Evolutionary conservation across 768 basidiomycete species (phyloP).

Genomic region (Tricholoma saponaceum): DNA sequence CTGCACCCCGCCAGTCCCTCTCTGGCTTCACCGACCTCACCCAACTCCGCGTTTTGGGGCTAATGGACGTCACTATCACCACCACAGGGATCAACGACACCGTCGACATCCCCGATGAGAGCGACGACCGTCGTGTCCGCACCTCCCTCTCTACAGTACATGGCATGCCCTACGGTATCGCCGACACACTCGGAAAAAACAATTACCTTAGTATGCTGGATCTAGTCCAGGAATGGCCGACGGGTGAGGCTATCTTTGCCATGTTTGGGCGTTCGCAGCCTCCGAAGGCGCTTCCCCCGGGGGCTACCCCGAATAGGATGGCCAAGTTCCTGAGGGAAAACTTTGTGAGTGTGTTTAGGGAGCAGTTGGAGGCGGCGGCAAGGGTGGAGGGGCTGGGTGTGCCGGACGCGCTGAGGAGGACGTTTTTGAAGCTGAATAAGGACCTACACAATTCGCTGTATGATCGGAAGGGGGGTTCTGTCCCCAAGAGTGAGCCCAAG

Average conservation of each 20-base stretch:
- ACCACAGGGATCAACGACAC: slow-evolving; percentile 48
- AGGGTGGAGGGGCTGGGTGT: slow-evolving; percentile 49
- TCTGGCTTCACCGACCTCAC: slow-evolving; percentile 87
- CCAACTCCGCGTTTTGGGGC: slow-evolving; percentile 84
- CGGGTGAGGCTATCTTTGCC: slow-evolving; percentile 87
- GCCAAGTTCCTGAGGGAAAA: slow-evolving; percentile 84
- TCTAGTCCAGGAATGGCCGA: slow-evolving; percentile 81
- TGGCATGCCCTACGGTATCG: slow-evolving; percentile 94
- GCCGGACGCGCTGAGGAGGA: slow-evolving; percentile 75
- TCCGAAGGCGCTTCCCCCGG: slow-evolving; percentile 34
- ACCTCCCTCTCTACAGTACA: slow-evolving; percentile 87
- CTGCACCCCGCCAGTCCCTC: slow-evolving; percentile 36
- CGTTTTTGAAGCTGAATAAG: slow-evolving; percentile 87
- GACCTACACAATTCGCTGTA: slow-evolving; percentile 68
- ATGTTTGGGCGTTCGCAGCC: slow-evolving; percentile 85
- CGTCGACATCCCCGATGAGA: slow-evolving; percentile 75
- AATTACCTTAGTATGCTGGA: slow-evolving; percentile 89
- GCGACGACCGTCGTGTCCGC: slow-evolving; percentile 85
- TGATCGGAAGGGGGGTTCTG: slow-evolving; percentile 71
- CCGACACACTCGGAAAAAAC: slow-evolving; percentile 80
- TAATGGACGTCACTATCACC: slow-evolving; percentile 93
- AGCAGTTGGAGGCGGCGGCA: slow-evolving; percentile 50
- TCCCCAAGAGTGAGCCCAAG: too few relatives aligned
- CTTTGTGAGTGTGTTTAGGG: slow-evolving; percentile 60
- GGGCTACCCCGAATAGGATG: slow-evolving; percentile 58